Percentiles rank a stretch among this genome's conserved stretches.
These are phyloP conservation scores for Phytophthora agathidicida DNA, from an alignment of 352 stramenopile genomes.

Conservation along the genomic window DNA sequence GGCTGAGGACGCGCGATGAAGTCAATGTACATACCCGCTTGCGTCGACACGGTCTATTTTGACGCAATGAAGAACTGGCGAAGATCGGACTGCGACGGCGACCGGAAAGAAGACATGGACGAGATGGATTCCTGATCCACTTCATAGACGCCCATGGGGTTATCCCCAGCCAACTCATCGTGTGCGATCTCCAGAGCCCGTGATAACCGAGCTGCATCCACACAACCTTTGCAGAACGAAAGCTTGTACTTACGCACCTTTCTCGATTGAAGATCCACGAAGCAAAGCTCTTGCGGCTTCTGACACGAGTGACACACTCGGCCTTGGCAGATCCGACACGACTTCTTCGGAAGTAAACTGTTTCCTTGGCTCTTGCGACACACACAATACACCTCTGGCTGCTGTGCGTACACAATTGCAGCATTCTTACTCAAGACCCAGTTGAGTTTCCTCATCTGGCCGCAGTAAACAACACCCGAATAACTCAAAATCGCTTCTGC, in stretches of 20 bases:
- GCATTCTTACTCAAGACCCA: slow-evolving; percentile 40
- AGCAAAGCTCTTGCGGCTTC: slow-evolving; percentile 32
- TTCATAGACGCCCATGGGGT: slow-evolving; percentile 34
- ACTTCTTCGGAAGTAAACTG: slow-evolving; percentile 26
- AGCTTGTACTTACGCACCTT: slow-evolving; percentile 34
- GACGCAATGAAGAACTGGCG: slow-evolving; percentile 30
- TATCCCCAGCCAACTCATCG: slow-evolving; percentile 32
- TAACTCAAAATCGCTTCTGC: slow-evolving; percentile 37
- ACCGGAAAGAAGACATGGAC: slow-evolving; percentile 35
- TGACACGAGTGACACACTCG: slow-evolving; percentile 34
- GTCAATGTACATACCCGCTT: too few relatives aligned
- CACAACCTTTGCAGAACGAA: slow-evolving; percentile 31
- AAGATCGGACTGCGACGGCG: slow-evolving; percentile 27
- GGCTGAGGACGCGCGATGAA: too few relatives aligned
- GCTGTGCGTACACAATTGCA: slow-evolving; percentile 19
- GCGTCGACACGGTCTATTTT: slow-evolving; percentile 6
- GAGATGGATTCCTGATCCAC: slow-evolving; percentile 38
- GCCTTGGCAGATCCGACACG: slow-evolving; percentile 38
- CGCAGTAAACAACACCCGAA: slow-evolving; percentile 29
- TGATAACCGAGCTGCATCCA: slow-evolving; percentile 15
- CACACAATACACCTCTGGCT: slow-evolving; percentile 30
- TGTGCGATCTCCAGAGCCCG: slow-evolving; percentile 22
- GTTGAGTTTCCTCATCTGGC: slow-evolving; percentile 48
- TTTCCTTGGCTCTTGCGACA: slow-evolving; percentile 24
- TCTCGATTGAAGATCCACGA: slow-evolving; percentile 23